These are phyloP conservation scores for Rutidosis leptorrhynchoides DNA, from an alignment of 129 eudicot genomes.

Conservation along the genomic window DNA sequence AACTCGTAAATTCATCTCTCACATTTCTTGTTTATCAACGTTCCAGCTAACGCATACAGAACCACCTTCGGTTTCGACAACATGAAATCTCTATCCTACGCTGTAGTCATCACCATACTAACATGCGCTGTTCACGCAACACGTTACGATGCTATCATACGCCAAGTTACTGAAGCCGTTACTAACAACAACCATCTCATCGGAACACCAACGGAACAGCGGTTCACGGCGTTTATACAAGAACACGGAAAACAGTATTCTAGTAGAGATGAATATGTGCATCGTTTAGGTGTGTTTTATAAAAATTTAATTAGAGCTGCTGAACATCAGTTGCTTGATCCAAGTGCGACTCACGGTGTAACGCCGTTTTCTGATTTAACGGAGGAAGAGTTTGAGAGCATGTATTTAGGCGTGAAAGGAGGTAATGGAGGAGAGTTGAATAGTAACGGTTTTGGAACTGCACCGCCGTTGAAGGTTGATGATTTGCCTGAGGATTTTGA, in stretches of 20 bases:
- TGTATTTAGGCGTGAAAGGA: conserved; percentile 56
- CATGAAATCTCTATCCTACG: conserved; percentile 34
- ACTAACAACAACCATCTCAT: conserved; percentile 34
- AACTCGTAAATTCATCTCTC: neutral
- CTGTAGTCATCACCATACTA: conserved; percentile 25
- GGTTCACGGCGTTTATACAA: conserved; percentile 47
- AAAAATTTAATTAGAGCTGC: conserved; percentile 63
- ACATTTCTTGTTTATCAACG: neutral
- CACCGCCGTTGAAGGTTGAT: conserved; percentile 43
- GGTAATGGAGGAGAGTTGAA: conserved; percentile 28
- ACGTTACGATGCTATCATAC: conserved; percentile 36
- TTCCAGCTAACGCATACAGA: neutral
- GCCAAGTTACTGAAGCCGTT: conserved; percentile 54
- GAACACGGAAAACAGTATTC: conserved; percentile 59
- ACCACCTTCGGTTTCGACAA: conserved; percentile 8
- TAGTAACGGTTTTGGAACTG: conserved; percentile 22
- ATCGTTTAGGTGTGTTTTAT: conserved; percentile 73
- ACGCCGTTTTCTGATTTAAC: conserved; percentile 73
- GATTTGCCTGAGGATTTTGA: conserved; percentile 79
- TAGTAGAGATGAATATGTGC: conserved; percentile 69
- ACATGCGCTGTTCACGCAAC: conserved; percentile 38
- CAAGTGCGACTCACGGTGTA: conserved; percentile 81
- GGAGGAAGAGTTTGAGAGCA: conserved; percentile 60
- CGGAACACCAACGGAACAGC: conserved; percentile 50
- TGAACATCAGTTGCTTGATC: conserved; percentile 88